Base-by-base conservation (phyloP, 2,329 filamentous ascomycete genomes). In the Botrytis squamosa region DNA sequence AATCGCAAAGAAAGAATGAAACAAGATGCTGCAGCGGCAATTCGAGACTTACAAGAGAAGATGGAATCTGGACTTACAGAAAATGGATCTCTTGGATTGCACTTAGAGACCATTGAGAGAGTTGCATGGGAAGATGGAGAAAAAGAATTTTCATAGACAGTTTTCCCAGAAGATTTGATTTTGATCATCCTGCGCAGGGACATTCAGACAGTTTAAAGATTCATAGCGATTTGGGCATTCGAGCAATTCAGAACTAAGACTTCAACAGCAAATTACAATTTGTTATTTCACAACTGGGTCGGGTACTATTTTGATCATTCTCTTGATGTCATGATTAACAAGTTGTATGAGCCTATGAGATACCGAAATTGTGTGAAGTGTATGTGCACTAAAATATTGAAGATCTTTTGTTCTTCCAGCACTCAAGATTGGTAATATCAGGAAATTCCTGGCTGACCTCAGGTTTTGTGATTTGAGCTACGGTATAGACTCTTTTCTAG, bases 221-320 rank as follows among this genome's bases (percentile, higher is more conserved):
- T 40, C 22, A 40, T 16, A 40, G 7, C 22, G 3, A 29, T 55
- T 29, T 12, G 52, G 20, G 20, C 9, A 25, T 38, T 25, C 10
- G 20, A 38, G 4, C 4, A 3, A 38, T 18, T 55, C n/a, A 29
- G 6, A 8, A 7, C 16, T 55, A 18, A 16, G n/a, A 1, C 6
- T 55, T 29, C 52, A 29, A 60, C 6, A 14, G 33, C 59, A 4
- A n/a, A 62, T 16, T n/a, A 38, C 0, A 62, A 40, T 16, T 38
- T n/a, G 6, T 7, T 16, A 8, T n/a, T n/a, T 40, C 2, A 36
- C 0, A 1, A 0, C 18, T 36, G 4, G 4, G 7, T 36, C 12
- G 25, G 40, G 22, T 62, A 8, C 0, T 3, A 14, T 16, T 25
- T 9, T 38, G 29, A 18, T 1, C 12, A 25, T 16, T 12, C 12